Percentiles rank a stretch among this genome's conserved stretches.
phyloP scores from a whole-genome alignment of 495 filamentous ascomycete genomes.

The Annulohypoxylon stygium region DNA sequence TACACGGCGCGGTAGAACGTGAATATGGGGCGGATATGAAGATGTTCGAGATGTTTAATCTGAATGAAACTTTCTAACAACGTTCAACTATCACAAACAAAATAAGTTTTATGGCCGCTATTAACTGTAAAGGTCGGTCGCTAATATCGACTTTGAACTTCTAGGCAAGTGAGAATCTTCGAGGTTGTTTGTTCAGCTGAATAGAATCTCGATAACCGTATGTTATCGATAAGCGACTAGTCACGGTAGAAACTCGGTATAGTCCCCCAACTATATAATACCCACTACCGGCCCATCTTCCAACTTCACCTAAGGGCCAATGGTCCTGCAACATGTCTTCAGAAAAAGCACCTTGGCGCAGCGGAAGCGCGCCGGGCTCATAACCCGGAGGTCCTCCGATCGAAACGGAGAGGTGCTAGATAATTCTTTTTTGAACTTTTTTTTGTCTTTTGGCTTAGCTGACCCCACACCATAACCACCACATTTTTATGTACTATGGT shows the following conservation, averaged over 20 bases:
- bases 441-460: constrained; percentile 27
- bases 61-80: neutral
- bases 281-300: too few species aligned
- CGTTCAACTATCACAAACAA: neutral
- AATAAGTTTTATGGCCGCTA: too few species aligned
- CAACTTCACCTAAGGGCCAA: too few species aligned
- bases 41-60: neutral
- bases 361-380: constrained; percentile 69
- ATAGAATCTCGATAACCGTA: too few species aligned
- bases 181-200: too few species aligned
- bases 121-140: too few species aligned
- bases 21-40: neutral
- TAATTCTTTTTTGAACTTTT: constrained; percentile 21
- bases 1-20: neutral
- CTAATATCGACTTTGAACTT: too few species aligned
- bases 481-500: neutral
- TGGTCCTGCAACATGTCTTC: too few species aligned
- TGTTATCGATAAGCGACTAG: too few species aligned
- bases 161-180: too few species aligned
- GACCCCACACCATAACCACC: neutral
- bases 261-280: too few species aligned
- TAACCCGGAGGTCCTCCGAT: constrained; percentile 68
- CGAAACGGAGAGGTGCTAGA: constrained; percentile 66
- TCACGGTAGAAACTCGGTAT: too few species aligned
- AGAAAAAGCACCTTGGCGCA: constrained; percentile 63